phyloP scores from a whole-genome alignment of 305 asterid genomes.

The Petunia hybrid region DNA sequence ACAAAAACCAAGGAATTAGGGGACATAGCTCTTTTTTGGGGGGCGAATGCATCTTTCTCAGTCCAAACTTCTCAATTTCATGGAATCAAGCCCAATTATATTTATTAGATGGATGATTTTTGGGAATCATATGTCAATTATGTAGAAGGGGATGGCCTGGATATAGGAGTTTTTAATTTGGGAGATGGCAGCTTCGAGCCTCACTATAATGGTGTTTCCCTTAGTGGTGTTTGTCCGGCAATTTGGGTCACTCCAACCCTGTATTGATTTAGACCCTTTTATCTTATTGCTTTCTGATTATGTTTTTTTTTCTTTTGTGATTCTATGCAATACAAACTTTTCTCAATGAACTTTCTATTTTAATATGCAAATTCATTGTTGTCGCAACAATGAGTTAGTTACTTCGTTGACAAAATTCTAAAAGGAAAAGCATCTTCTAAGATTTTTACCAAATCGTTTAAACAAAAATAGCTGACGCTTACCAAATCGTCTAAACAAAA shows the following conservation, averaged over 20 bases:
- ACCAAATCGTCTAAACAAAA: no score
- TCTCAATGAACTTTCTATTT: not conserved
- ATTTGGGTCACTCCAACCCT: conserved; percentile 2
- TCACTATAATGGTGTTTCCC: not conserved
- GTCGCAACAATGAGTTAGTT: no score
- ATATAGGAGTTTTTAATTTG: conserved; percentile 13
- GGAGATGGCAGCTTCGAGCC: not conserved
- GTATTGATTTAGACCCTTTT: not conserved
- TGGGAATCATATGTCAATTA: conserved; percentile 16
- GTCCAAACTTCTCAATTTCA: conserved; percentile 20
- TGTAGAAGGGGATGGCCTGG: conserved; percentile 8
- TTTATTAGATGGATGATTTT: conserved; percentile 19
- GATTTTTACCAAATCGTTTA: no score
- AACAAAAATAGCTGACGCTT: no score
- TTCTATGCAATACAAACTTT: not conserved
- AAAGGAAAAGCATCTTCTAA: no score
- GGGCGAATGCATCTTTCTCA: not conserved
- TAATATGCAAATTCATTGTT: not conserved
- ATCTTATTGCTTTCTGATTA: not conserved
- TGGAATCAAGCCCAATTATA: conserved; percentile 18
- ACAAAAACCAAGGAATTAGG: conserved; percentile 6
- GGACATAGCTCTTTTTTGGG: conserved; percentile 14
- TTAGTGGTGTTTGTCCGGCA: not conserved
- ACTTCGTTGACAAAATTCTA: no score
- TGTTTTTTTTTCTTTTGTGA: not conserved